These are phyloP conservation scores for Rutstroemia sp. DNA, from an alignment of 2,329 filamentous ascomycete genomes.

Conservation along the genomic window DNA sequence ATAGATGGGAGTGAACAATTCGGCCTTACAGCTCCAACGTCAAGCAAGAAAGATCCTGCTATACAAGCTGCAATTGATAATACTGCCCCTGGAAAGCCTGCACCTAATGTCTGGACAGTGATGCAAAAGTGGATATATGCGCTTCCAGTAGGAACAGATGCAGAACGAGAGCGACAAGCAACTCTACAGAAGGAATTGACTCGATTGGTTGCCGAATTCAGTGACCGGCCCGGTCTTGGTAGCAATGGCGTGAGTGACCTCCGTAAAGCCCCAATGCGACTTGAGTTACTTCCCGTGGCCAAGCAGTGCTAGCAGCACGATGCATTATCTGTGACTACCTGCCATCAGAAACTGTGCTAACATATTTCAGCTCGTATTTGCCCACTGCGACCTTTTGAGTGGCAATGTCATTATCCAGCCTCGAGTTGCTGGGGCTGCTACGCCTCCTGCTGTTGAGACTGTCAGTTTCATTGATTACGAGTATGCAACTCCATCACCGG, in stretches of 20 bases:
- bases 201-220: conserved; percentile 61
- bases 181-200: conserved; percentile 68
- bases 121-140: conserved; percentile 94
- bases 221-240: conserved; percentile 70
- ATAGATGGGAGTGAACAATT: conserved; percentile 32
- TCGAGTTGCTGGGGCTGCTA: conserved; percentile 25
- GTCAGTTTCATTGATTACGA: conserved; percentile 97
- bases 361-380: conserved; percentile 66
- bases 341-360: conserved; percentile 13
- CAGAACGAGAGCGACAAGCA: conserved; percentile 59
- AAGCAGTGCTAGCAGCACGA: conserved; percentile 3
- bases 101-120: conserved; percentile 89
- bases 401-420: conserved; percentile 89
- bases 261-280: conserved; percentile 6
- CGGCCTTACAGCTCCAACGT: conserved; percentile 22
- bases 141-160: conserved; percentile 64
- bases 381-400: conserved; percentile 91
- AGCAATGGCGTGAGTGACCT: conserved; percentile 56
- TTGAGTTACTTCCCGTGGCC: not conserved
- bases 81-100: conserved; percentile 58
- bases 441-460: conserved; percentile 36
- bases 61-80: conserved; percentile 39
- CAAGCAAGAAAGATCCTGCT: conserved; percentile 30
- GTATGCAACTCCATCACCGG: conserved; percentile 88
- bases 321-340: not conserved